phyloP scores from a whole-genome alignment of 2,329 filamentous ascomycete genomes.

The Hypoxylon sp. region DNA sequence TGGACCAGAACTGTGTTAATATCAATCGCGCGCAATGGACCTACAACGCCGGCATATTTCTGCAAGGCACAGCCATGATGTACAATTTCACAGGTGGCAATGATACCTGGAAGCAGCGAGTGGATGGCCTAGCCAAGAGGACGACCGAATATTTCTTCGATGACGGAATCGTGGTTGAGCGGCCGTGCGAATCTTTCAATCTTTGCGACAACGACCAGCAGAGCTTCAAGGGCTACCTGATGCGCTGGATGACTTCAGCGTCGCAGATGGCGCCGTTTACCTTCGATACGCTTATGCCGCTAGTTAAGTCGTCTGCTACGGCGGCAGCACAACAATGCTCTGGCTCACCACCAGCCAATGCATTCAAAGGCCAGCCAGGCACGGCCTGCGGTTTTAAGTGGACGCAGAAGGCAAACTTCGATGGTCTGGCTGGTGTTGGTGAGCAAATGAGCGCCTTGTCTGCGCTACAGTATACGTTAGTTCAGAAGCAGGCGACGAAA shows the following conservation, averaged over 20 bases:
- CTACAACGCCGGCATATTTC: conserved; percentile 77
- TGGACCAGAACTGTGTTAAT: conserved; percentile 62
- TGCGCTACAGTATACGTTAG: conserved; percentile 73
- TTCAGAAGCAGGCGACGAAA: conserved; percentile 56
- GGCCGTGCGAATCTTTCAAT: conserved; percentile 73
- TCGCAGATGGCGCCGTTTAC: conserved; percentile 70
- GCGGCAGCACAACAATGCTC: conserved; percentile 69
- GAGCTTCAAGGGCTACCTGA: conserved; percentile 82
- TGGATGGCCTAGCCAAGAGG: conserved; percentile 70
- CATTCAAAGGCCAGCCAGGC: conserved; percentile 67
- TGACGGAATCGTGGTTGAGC: conserved; percentile 72
- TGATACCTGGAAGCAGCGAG: conserved; percentile 69
- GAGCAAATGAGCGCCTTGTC: conserved; percentile 78
- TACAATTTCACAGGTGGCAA: conserved; percentile 71
- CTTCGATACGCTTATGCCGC: conserved; percentile 63
- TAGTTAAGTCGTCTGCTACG: conserved; percentile 66
- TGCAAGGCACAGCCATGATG: conserved; percentile 74
- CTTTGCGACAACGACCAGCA: conserved; percentile 80
- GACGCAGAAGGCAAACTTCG: conserved; percentile 68
- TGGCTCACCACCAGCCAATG: conserved; percentile 58
- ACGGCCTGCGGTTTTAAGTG: conserved; percentile 79
- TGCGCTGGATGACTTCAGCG: conserved; percentile 74
- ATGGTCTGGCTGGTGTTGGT: conserved; percentile 74
- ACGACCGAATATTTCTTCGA: conserved; percentile 70
- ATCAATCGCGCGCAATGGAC: conserved; percentile 75